Conservation (phyloP, 1,139 yeast species). For the Hemisphaericaspora lyxosophila region DNA sequence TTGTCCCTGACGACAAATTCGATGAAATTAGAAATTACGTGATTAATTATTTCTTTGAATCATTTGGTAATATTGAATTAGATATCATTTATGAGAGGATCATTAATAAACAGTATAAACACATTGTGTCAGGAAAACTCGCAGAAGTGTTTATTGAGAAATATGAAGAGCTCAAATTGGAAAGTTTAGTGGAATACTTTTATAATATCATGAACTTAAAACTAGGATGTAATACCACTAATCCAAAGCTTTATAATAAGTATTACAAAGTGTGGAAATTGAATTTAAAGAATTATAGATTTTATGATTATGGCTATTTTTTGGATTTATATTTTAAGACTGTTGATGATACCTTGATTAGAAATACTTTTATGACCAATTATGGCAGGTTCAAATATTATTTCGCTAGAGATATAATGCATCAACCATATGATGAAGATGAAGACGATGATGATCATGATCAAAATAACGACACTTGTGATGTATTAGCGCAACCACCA, state of each 20-base stretch:
- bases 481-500: too few relatives aligned
- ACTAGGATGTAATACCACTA: conserved; percentile 1
- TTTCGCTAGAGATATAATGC: conserved; percentile 11
- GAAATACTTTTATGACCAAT: conserved; percentile 14
- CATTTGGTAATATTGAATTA: conserved; percentile 13
- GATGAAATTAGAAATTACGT: conserved; percentile 13
- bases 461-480: neutral
- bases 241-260: conserved; percentile 12
- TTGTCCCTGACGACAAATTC: conserved; percentile 10
- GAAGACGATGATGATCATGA: conserved; percentile 9
- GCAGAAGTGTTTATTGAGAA: conserved; percentile 20
- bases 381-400: conserved; percentile 11
- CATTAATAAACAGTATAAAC: conserved; percentile 12
- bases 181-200: conserved; percentile 15
- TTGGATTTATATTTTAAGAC: conserved; percentile 14
- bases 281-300: conserved; percentile 11
- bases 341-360: conserved; percentile 4
- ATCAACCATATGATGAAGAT: conserved; percentile 13
- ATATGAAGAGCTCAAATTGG: conserved; percentile 20
- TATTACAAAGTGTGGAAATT: conserved; percentile 17
- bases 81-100: conserved; percentile 12
- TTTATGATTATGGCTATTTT: conserved; percentile 16
- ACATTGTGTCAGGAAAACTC: conserved; percentile 15
- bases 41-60: conserved; percentile 17
- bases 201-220: conserved; percentile 8